phyloP scores from a whole-genome alignment of 2,329 filamentous ascomycete genomes.

The Cladophialophora yegresii region DNA sequence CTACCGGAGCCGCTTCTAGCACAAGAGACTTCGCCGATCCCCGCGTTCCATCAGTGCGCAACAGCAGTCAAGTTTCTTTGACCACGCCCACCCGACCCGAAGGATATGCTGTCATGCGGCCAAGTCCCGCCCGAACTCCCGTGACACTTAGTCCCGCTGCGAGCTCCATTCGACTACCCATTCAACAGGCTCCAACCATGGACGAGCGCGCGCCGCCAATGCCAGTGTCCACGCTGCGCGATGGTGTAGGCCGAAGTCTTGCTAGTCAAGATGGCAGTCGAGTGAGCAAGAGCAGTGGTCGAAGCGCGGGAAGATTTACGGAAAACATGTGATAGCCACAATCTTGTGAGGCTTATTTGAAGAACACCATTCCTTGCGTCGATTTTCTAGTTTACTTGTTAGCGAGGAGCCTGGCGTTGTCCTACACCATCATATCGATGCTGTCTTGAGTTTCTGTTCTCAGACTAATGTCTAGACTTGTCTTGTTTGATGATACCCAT shows the following conservation, averaged over 20 bases:
- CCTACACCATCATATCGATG: not conserved
- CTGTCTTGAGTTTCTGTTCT: conserved; percentile 2
- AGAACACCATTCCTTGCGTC: not conserved
- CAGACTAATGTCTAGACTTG: not conserved
- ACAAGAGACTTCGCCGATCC: conserved; percentile 29
- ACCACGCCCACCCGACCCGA: conserved; percentile 37
- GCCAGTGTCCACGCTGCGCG: conserved; percentile 40
- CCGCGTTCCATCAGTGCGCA: conserved; percentile 1
- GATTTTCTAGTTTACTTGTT: conserved; percentile 4
- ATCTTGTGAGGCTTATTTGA: not conserved
- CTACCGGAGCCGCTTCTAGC: conserved; percentile 11
- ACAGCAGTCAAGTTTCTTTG: conserved; percentile 26
- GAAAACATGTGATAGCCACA: conserved; percentile 38
- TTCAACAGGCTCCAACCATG: conserved; percentile 33
- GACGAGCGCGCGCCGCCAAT: conserved; percentile 36
- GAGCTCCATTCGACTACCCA: conserved; percentile 37
- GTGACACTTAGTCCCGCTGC: conserved; percentile 41
- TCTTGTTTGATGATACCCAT: conserved; percentile 4
- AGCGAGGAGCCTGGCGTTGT: conserved; percentile 21
- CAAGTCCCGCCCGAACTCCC: conserved; percentile 49
- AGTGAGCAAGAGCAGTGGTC: conserved; percentile 33
- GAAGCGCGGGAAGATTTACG: conserved; percentile 46
- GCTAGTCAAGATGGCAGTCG: conserved; percentile 49
- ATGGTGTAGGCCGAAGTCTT: conserved; percentile 48
- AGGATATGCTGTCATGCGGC: conserved; percentile 44